Evolutionary conservation across 2,329 filamentous ascomycete species (phyloP).

Genomic region (Pyricularia pennisetigena): DNA sequence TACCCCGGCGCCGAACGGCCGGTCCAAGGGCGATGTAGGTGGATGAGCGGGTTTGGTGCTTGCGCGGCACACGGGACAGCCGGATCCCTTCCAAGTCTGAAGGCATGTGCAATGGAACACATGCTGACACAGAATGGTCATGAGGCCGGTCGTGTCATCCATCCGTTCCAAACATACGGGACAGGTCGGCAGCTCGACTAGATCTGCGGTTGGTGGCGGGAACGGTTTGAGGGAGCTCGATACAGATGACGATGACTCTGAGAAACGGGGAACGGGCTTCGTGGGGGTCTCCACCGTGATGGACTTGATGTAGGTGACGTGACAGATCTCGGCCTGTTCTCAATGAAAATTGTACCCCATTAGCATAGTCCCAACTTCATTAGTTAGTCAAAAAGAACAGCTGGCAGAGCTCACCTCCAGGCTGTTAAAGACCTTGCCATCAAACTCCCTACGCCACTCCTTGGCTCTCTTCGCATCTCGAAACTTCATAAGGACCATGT

Average conservation of each 20-base stretch:
- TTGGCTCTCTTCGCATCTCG: constrained; percentile 62
- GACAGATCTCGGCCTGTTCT: constrained; percentile 74
- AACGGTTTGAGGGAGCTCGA: constrained; percentile 46
- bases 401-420: constrained; percentile 56
- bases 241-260: constrained; percentile 48
- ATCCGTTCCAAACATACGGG: constrained; percentile 95
- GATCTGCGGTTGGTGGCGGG: constrained; percentile 62
- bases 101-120: constrained; percentile 96
- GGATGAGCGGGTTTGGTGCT: constrained; percentile 12
- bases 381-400: constrained; percentile 8
- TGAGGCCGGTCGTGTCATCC: constrained; percentile 90
- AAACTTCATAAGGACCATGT: constrained; percentile 95
- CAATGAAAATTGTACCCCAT: background rate
- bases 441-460: constrained; percentile 77
- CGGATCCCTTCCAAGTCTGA: constrained; percentile 89
- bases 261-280: constrained; percentile 39
- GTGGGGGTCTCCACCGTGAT: constrained; percentile 69
- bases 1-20: constrained; percentile 47
- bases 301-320: constrained; percentile 88
- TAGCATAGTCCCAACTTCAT: background rate
- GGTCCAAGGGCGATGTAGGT: constrained; percentile 9
- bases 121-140: constrained; percentile 95
- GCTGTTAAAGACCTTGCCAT: constrained; percentile 85
- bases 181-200: constrained; percentile 89
- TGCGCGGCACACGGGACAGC: constrained; percentile 90